Base-by-base conservation (phyloP, 2,329 filamentous ascomycete genomes). In the Stagonosporopsis chrysanthemi region DNA sequence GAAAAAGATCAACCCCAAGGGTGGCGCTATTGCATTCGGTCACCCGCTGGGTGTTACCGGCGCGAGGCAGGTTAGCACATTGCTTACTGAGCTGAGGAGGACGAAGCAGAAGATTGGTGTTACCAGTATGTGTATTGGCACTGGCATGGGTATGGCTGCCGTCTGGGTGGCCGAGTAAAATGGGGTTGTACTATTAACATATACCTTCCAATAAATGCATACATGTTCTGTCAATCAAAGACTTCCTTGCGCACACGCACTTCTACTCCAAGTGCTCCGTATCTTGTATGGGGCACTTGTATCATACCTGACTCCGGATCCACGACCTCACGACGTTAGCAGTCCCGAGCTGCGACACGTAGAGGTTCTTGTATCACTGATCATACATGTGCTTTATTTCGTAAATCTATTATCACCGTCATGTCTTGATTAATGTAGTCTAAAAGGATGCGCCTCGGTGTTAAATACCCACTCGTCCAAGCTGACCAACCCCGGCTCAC, bases 1-100 rank as follows among this genome's bases (percentile, higher is more conserved):
- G 60, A 88, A 91, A 65, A 98, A 97, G 86, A 88, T 99, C 74
- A 98, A 98, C 82, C 94, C 94, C 70, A 97, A 97, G 85, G 95
- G 94, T 65, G 94, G 94, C 62, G 93, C 93, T 31, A 97, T 97
- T 77, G 94, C 94, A 11, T 97, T 97, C 75, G 92, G 95, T 11
- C 95, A 98, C 80, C 95, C 95, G 0, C 84, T 98, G 17, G 95
- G 95, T 54, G 96, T 92, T 80, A 98, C 95, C 0, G 95, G 95
- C 49, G 92, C 94, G 9, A 86, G 95, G 73, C 95, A 98, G 81
- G 91, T 99, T 44, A 92, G 90, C 73, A 98, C 95, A 11, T 80
- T 98, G 70, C 81, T 98, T 63, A 96, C 92, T 66, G 94, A 98
- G 85, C 81, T 98, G 68, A 90, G 86, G 84, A 84, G 94, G 75